phyloP scores from a whole-genome alignment of 2,329 filamentous ascomycete genomes.

The Orbilia quercus region DNA sequence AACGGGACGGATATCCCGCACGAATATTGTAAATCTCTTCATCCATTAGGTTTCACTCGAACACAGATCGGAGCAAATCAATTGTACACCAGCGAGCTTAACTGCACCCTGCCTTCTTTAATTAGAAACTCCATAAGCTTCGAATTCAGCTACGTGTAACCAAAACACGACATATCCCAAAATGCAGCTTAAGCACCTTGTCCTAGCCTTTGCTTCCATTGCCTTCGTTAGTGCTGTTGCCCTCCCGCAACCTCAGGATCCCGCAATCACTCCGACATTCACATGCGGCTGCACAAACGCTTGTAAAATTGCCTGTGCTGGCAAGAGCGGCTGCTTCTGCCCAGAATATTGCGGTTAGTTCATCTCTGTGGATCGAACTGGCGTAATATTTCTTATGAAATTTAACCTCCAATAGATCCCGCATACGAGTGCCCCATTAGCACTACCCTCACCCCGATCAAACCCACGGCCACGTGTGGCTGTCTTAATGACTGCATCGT shows the following conservation, averaged over 20 bases:
- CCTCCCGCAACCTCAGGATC: constrained; percentile 32
- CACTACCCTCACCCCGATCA: constrained; percentile 31
- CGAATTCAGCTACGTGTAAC: constrained; percentile 18
- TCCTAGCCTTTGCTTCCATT: constrained; percentile 41
- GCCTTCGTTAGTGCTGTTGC: constrained; percentile 42
- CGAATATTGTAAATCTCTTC: background rate
- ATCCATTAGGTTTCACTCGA: constrained; percentile 13
- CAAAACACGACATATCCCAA: background rate
- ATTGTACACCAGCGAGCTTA: background rate
- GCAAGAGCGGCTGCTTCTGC: constrained; percentile 37
- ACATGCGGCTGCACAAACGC: constrained; percentile 50
- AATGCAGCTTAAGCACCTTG: constrained; percentile 43
- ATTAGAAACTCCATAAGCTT: too few relatives aligned
- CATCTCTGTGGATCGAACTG: background rate
- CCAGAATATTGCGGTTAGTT: constrained; percentile 52
- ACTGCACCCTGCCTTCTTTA: background rate
- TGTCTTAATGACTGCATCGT: constrained; percentile 50
- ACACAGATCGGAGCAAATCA: constrained; percentile 6
- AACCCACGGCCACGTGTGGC: constrained; percentile 33
- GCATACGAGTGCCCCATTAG: constrained; percentile 25
- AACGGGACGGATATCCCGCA: constrained; percentile 25
- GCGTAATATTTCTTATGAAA: constrained; percentile 2
- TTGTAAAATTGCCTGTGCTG: constrained; percentile 38
- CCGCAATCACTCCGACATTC: constrained; percentile 15
- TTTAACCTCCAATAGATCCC: constrained; percentile 24